These are phyloP conservation scores for Euphorbia peplus DNA, from an alignment of 345 rosid genomes.

Conservation along the genomic window DNA sequence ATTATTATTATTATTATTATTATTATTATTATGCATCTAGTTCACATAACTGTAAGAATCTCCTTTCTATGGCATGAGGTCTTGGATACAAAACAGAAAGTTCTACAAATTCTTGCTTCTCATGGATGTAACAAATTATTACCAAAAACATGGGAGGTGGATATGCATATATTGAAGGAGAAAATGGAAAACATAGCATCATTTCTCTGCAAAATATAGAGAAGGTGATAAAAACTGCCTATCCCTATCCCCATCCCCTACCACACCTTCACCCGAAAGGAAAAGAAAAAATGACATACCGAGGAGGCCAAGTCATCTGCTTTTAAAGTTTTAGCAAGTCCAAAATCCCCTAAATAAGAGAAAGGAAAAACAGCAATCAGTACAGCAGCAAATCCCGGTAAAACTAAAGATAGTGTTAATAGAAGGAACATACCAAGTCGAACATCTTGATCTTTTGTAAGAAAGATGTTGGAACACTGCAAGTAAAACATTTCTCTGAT, in stretches of 20 bases:
- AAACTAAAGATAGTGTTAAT: conserved; percentile 9
- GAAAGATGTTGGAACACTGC: conserved; percentile 98
- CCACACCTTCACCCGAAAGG: neutral
- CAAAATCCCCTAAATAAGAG: conserved; percentile 5
- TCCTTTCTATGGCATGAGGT: conserved; percentile 2
- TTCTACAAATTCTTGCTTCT: neutral
- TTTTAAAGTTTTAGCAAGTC: conserved; percentile 89
- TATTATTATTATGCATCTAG: neutral
- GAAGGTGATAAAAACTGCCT: neutral
- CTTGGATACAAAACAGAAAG: neutral
- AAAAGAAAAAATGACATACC: conserved; percentile 38
- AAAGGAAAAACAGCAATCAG: conserved; percentile 10
- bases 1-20: neutral
- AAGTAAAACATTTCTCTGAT: conserved; percentile 16
- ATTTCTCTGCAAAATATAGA: neutral
- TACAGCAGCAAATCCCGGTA: neutral
- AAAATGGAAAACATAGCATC: neutral
- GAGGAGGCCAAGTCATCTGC: conserved; percentile 97
- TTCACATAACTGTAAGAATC: neutral
- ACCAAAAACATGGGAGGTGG: neutral
- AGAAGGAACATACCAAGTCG: conserved; percentile 68
- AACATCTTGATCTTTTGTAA: conserved; percentile 91
- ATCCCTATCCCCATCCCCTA: neutral
- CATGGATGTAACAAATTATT: neutral
- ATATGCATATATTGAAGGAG: neutral